Conservation (phyloP, 2,329 filamentous ascomycete genomes). For the Fusarium sp. region DNA sequence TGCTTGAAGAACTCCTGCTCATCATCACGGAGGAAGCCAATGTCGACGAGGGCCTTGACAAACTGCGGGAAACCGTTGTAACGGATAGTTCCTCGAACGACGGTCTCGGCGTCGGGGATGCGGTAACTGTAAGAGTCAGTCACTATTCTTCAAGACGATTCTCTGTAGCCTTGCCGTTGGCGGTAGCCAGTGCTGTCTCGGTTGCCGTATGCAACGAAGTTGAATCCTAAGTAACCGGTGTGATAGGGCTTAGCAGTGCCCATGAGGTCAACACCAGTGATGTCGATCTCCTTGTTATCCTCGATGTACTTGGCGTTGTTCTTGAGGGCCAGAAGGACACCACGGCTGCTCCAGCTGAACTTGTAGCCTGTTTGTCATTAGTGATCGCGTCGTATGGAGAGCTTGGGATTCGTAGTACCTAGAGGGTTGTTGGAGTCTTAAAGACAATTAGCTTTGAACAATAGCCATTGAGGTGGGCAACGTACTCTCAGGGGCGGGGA, state of each 20-base stretch:
- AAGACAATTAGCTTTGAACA: not conserved
- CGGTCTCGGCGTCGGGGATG: constrained; percentile 92
- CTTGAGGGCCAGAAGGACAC: constrained; percentile 86
- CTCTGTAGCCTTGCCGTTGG: constrained; percentile 73
- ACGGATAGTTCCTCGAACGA: constrained; percentile 83
- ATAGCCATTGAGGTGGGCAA: not conserved
- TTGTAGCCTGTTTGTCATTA: constrained; percentile 72
- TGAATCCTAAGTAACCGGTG: constrained; percentile 82
- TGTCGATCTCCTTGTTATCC: constrained; percentile 78
- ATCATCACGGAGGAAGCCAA: constrained; percentile 83
- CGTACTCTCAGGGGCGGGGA: constrained; percentile 68
- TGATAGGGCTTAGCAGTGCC: constrained; percentile 86
- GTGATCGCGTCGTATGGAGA: not conserved
- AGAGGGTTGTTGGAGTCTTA: constrained; percentile 83
- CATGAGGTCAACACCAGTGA: constrained; percentile 79
- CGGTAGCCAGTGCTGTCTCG: constrained; percentile 88
- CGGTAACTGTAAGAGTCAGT: constrained; percentile 50
- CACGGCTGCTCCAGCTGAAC: constrained; percentile 65
- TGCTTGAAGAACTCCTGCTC: constrained; percentile 67
- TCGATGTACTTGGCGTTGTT: constrained; percentile 88
- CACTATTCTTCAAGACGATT: not conserved
- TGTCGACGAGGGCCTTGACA: constrained; percentile 86
- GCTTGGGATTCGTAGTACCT: constrained; percentile 47
- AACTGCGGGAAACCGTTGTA: constrained; percentile 94
- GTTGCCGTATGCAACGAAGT: constrained; percentile 94